These are phyloP conservation scores for Coemansia reversa DNA, from an alignment of 192 early-diverging fungal species.

Conservation along the genomic window DNA sequence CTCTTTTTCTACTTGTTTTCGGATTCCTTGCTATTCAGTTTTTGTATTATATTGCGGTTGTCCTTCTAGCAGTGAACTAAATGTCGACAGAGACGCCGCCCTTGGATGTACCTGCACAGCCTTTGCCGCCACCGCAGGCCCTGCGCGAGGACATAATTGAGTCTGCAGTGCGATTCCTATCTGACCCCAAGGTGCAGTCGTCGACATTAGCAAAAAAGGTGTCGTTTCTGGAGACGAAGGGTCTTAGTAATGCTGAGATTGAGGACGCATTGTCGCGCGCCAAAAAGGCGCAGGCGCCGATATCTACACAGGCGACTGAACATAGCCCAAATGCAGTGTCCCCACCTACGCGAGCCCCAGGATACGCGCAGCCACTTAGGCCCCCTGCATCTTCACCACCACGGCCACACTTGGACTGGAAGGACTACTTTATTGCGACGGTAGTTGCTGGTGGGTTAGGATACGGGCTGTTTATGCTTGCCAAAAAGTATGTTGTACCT, in stretches of 20 bases:
- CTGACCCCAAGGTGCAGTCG: conserved; percentile 87
- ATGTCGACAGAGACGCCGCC: conserved; percentile 30
- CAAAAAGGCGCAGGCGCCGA: conserved; percentile 19
- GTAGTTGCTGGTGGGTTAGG: conserved; percentile 83
- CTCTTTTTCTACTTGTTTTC: neutral
- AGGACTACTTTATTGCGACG: conserved; percentile 88
- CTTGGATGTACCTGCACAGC: conserved; percentile 10
- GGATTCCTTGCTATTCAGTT: neutral
- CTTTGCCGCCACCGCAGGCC: conserved; percentile 10
- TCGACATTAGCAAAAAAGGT: conserved; percentile 87
- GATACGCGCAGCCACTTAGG: conserved; percentile 41
- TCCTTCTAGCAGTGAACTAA: neutral
- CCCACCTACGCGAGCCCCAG: conserved; percentile 20
- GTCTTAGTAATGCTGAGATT: conserved; percentile 87
- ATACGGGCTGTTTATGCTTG: conserved; percentile 78
- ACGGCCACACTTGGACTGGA: conserved; percentile 78
- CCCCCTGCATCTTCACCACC: conserved; percentile 59
- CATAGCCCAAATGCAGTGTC: neutral
- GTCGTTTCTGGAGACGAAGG: conserved; percentile 96
- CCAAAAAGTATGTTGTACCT: conserved; percentile 54
- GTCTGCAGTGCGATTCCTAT: conserved; percentile 88
- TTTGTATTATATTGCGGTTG: conserved; percentile 1
- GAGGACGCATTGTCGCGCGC: conserved; percentile 77
- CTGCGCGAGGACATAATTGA: conserved; percentile 72
- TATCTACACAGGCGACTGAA: conserved; percentile 11